Conservation (phyloP, 1,284 basidiomycete species). For the Thecaphora thlaspeos region DNA sequence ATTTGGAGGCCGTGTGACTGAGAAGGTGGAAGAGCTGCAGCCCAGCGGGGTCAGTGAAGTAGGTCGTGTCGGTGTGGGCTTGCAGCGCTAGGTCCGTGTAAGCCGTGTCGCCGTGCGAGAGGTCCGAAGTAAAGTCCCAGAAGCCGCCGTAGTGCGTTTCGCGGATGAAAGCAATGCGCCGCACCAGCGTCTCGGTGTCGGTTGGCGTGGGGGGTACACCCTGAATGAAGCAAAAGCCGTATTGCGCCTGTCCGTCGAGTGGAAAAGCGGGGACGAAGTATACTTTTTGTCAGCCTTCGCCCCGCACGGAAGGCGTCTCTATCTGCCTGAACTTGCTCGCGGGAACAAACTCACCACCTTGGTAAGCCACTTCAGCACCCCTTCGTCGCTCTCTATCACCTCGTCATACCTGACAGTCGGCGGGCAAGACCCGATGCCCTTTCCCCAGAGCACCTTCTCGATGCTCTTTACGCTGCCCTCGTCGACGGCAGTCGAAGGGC, state of each 20-base stretch:
- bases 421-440: constrained; percentile 71
- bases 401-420: constrained; percentile 75
- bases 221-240: constrained; percentile 84
- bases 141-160: constrained; percentile 89
- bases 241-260: constrained; percentile 57
- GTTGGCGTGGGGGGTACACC: constrained; percentile 78
- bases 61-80: constrained; percentile 94
- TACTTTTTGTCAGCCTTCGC: no score
- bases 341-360: constrained; percentile 79
- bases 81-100: constrained; percentile 85
- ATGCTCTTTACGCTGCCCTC: constrained; percentile 18
- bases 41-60: constrained; percentile 69
- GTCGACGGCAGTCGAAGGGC: constrained; percentile 62
- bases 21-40: constrained; percentile 93
- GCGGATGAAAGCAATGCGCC: constrained; percentile 81
- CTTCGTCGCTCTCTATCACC: constrained; percentile 71
- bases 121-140: constrained; percentile 94
- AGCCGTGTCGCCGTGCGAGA: constrained; percentile 75
- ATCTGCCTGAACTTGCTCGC: no score
- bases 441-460: constrained; percentile 69
- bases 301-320: constrained; percentile 53
- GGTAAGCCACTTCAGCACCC: constrained; percentile 76
- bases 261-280: no score
- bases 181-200: constrained; percentile 76
- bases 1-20: constrained; percentile 58